A percentile compares a stretch with the other conserved stretches of the same genome.
phyloP scores from a whole-genome alignment of 164 flowering plant species.

The Kingdonia uniflora region DNA sequence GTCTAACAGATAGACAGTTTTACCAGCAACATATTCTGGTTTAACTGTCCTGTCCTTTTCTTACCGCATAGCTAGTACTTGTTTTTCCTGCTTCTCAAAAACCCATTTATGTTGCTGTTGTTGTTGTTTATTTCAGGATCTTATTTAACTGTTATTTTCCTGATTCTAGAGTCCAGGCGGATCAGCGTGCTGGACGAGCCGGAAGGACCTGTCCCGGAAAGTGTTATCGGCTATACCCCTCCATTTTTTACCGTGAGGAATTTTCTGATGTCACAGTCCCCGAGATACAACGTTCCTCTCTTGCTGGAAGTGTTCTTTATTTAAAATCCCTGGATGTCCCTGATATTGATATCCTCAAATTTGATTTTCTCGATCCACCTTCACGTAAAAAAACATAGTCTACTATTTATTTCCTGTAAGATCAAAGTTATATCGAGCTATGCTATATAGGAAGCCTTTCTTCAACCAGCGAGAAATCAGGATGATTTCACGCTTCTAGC shows the following conservation, averaged over 20 bases:
- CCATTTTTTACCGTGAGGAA: constrained; percentile 59
- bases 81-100: no score
- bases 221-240: constrained; percentile 89
- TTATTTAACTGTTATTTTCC: not conserved
- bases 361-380: constrained; percentile 96
- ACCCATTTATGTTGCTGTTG: no score
- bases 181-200: constrained; percentile 96
- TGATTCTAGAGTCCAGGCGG: constrained; percentile 79
- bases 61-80: no score
- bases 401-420: no score
- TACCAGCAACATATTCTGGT: no score
- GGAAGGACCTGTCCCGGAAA: constrained; percentile 96
- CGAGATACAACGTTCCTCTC: constrained; percentile 90
- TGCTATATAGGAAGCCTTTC: no score
- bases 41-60: no score
- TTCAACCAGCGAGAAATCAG: no score
- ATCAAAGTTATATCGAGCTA: no score
- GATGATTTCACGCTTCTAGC: no score
- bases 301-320: constrained; percentile 92
- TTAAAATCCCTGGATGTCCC: constrained; percentile 88
- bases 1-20: no score
- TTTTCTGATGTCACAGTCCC: constrained; percentile 81
- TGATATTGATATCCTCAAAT: constrained; percentile 80
- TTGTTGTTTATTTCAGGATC: no score
- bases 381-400: constrained; percentile 45